Percentiles rank a stretch among this genome's conserved stretches.
Conservation (phyloP, 208 protist species). For the Leishmania mexicana region DNA sequence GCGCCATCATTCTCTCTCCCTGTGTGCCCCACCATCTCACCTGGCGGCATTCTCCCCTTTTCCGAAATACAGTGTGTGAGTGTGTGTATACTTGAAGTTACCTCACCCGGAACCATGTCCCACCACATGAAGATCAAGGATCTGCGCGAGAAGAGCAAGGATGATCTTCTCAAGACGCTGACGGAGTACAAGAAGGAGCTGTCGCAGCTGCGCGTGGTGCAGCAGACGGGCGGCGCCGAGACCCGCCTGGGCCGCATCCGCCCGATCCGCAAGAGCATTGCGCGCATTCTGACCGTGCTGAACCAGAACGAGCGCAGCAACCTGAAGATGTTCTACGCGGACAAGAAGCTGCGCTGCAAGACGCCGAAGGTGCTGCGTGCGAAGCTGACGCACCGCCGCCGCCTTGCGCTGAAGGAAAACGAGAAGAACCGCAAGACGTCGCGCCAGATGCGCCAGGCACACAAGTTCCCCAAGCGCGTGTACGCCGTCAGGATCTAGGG, state of each 20-base stretch:
- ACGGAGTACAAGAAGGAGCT: conserved; percentile 98
- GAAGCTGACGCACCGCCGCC: conserved; percentile 90
- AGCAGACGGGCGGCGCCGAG: conserved; percentile 93
- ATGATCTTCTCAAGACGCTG: conserved; percentile 97
- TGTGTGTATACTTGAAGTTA: background rate
- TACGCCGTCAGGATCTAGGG: conserved; percentile 90
- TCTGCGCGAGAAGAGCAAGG: conserved; percentile 95
- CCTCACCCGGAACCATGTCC: conserved; percentile 57
- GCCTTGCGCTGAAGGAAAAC: conserved; percentile 83
- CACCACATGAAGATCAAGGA: conserved; percentile 89
- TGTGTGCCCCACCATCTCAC: background rate
- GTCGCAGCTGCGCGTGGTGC: conserved; percentile 94
- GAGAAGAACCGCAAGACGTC: conserved; percentile 93
- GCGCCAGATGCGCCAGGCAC: conserved; percentile 73
- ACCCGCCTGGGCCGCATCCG: conserved; percentile 96
- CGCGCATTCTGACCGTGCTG: conserved; percentile 97
- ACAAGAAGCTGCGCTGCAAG: conserved; percentile 85
- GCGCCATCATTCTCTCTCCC: background rate
- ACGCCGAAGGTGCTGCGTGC: conserved; percentile 79
- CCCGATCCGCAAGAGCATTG: conserved; percentile 97
- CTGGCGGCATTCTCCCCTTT: background rate
- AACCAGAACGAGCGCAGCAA: conserved; percentile 95
- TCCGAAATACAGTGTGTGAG: background rate
- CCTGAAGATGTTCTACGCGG: conserved; percentile 95
- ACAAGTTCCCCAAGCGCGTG: conserved; percentile 86